A percentile compares a stretch with the other conserved stretches of the same genome.
These are phyloP conservation scores for Pseudogymnoascus sp. DNA, from an alignment of 2,329 filamentous ascomycete species.

Conservation along the genomic window DNA sequence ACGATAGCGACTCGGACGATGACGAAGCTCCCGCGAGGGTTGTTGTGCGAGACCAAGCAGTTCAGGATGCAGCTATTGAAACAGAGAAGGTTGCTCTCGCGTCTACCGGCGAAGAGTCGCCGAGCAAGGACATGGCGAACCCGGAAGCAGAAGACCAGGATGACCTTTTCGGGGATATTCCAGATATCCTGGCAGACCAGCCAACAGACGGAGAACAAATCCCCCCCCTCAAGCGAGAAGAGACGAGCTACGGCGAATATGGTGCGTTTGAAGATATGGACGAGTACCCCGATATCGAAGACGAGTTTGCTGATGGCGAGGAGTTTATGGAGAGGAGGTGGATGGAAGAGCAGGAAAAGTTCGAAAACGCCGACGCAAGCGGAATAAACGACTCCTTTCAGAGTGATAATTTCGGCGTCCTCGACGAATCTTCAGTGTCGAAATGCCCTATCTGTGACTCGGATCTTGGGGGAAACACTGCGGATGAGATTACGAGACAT, in stretches of 20 bases:
- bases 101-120: slow-evolving; percentile 12
- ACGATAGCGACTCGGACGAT: slow-evolving; percentile 57
- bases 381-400: background rate
- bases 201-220: slow-evolving; percentile 20
- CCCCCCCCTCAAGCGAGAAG: slow-evolving; percentile 43
- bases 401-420: slow-evolving; percentile 27
- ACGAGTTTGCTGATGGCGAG: slow-evolving; percentile 48
- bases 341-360: slow-evolving; percentile 67
- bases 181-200: slow-evolving; percentile 18
- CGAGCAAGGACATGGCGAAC: slow-evolving; percentile 15
- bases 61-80: slow-evolving; percentile 17
- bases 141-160: slow-evolving; percentile 16
- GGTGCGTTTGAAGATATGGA: slow-evolving; percentile 52
- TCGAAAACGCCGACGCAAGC: slow-evolving; percentile 52
- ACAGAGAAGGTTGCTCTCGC: slow-evolving; percentile 19
- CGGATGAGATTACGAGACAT: slow-evolving; percentile 68
- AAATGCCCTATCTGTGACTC: slow-evolving; percentile 72
- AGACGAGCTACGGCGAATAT: slow-evolving; percentile 41
- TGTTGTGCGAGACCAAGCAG: slow-evolving; percentile 15
- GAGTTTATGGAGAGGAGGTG: slow-evolving; percentile 59
- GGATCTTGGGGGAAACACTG: slow-evolving; percentile 50
- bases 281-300: slow-evolving; percentile 44
- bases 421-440: slow-evolving; percentile 19
- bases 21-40: slow-evolving; percentile 24
- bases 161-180: slow-evolving; percentile 17